Base-by-base conservation (phyloP, 2,329 filamentous ascomycete genomes). In the Parastagonospora nodorum region DNA sequence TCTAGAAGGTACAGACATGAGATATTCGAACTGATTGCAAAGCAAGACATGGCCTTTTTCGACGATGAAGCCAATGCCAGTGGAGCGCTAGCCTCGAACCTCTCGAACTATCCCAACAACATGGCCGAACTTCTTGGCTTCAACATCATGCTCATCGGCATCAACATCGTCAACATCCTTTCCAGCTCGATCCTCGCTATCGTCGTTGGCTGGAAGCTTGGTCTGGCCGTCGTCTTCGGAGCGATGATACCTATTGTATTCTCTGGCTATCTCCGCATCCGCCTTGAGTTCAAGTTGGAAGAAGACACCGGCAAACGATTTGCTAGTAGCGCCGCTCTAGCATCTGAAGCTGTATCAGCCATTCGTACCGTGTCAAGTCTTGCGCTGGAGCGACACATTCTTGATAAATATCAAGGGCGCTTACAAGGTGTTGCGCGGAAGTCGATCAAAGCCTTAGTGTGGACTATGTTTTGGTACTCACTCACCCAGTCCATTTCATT, bases 351-450 rank as follows among this genome's bases (percentile, higher is more conserved):
- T 37, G 96, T 95, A 29, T 92, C 90, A 2, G 89, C 92, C 6
- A 97, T 97, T 60, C 88, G 93, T 44, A 97, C 94, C 2, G 92
- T 97, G 8, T 93, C 92, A 4, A 90, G 91, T 8, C 82, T 99
- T 38, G 96, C 92, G 0, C 85, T 93, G 8, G 94, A 99, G 75
- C 75, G 83, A 0, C 90, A 96, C 66, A 90, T 97, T 2, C 82
- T 90, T 62, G 65, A 75, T 2, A 81, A 86, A 95, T 77, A 87
- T 84, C 52, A 70, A 74, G 2, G 85, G 85, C 42, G 82, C 94
- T 29, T 86, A 81, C 64, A 80, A 1, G 66, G 67, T 1, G 78
- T 72, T 31, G 67, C 66, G 1, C 67, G 66, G 1, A 91, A 96
- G 71, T 86, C 86, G 42, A 82, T 60, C 14, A 70, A 81, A 46